Base-by-base conservation (phyloP, 139 green algal genomes). In the Nannochloris sp. region DNA sequence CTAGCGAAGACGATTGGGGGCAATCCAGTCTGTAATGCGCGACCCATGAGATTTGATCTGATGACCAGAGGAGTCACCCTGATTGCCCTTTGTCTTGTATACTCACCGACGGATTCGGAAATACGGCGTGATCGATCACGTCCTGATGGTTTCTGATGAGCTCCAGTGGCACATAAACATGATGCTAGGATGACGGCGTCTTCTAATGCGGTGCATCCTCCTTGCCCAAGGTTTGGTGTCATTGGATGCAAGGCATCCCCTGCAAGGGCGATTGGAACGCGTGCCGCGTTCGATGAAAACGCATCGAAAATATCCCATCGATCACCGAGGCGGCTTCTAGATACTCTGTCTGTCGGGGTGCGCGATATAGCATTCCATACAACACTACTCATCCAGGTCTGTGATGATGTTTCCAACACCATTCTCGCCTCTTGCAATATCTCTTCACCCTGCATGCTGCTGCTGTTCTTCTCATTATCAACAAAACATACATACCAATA, bases 231-330 rank as follows among this genome's bases (percentile, higher is more conserved):
- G 69, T 89, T 88, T 23, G 80, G 83, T 0, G 86, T 93, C 85
- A 90, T 90, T 16, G 86, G 86, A 68, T 93, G 86, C 23, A 81
- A 67, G 14, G 85, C 83, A 69, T 93, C 86, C 6, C 86, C 86
- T 23, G 68, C 70, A 51, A 93, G 67, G n/a, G 89, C 50, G 14
- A 60, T 37, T 19, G 50, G 50, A 11, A 58, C 70, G 67, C 75
- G 2, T 68, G 60, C 34, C 4, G 18, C 18, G 53, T 4, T 6
- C 0, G 6, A 21, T 36, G 2, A 40, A 15, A 70, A 69, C 16
- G 44, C 27, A 14, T 15, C 12, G 18, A 44, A 46, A 29, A 69
- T 44, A 53, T 72, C 70, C 70, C 70, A 77, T 51, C 82, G 77
- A 67, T 88, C 82, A n/a, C 53, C 62, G 24, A 90, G 70, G 29